Evolutionary conservation across 768 basidiomycete species (phyloP).

Genomic region (Tubosaeta sp.): DNA sequence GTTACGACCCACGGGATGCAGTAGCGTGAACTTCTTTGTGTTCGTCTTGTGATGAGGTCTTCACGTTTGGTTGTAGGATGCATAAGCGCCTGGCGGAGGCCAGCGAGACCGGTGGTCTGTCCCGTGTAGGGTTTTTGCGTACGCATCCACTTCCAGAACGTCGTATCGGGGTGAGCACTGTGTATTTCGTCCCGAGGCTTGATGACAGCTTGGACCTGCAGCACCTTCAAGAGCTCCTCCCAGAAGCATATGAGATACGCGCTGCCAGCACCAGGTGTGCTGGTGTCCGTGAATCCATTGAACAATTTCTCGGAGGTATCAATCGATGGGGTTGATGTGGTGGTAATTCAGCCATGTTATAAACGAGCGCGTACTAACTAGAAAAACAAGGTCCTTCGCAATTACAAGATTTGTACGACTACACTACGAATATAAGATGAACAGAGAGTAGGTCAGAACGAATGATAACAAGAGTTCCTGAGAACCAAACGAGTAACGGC

Average conservation of each 20-base stretch:
- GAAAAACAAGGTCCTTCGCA: not conserved
- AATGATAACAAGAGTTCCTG: conserved; percentile 2
- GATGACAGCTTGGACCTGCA: conserved; percentile 16
- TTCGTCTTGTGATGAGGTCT: not conserved
- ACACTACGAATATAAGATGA: conserved; percentile 5
- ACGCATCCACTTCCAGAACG: conserved; percentile 79
- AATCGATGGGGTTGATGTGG: conserved; percentile 12
- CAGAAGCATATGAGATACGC: conserved; percentile 53
- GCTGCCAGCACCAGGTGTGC: conserved; percentile 56
- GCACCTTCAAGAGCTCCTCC: conserved; percentile 52
- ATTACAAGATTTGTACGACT: not conserved
- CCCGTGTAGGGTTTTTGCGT: conserved; percentile 55
- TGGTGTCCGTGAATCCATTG: conserved; percentile 32
- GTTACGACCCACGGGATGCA: conserved; percentile 78
- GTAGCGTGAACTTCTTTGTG: conserved; percentile 45
- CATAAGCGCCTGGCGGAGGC: conserved; percentile 61
- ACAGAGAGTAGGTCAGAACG: conserved; percentile 4
- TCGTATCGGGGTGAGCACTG: conserved; percentile 59
- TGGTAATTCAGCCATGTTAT: not conserved
- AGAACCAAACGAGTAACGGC: not conserved
- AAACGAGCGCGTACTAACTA: not conserved
- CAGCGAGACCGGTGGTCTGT: conserved; percentile 39
- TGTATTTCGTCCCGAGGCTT: not conserved
- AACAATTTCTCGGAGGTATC: conserved; percentile 17
- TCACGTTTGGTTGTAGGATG: conserved; percentile 44